Evolutionary conservation across 2,329 filamentous ascomycete species (phyloP), one percentile per base, ranked within the genome.

Genomic region (Diaporthe capsici): DNA sequence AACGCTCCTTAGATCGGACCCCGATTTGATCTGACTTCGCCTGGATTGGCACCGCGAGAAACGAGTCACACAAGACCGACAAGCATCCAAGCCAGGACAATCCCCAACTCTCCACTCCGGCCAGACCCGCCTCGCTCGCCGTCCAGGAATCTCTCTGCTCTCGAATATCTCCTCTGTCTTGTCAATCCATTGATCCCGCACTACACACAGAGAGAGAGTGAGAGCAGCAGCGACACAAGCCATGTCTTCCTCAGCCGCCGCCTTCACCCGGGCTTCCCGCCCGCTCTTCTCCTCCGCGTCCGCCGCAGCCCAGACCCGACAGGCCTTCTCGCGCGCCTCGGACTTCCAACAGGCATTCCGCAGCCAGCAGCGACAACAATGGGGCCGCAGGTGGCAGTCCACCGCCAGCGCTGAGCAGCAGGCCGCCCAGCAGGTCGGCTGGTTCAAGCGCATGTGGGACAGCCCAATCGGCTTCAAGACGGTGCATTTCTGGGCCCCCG

Each of bases 401-500:
- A 92, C 93, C 60, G 88, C 92, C 57, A 87, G 88, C 78, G 70
- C 55, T 31, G 71, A 67, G 71, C 75, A 74, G 65, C 53, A 57
- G 49, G 83, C 85, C 42, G 57, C 63, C 63, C 67, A 63, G 75
- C 81, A 86, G 79, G 80, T 84, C 78, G 86, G 87, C 82, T 92
- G 89, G 88, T 92, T 97, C 84, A 92, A 93, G 88, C 92, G 92
- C 85, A 91, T 97, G 89, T 95, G 93, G 93, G 92, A 95, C 85
- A 95, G 93, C 84, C 94, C 94, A 78, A 86, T 96, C 78, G 94
- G 94, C 71, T 80, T 96, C 80, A 95, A 95, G 93, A 99, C 97
- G 77, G 97, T 99, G 81, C 97, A 99, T 86, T 99, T 99, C 88
- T 99, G 97, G 95, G 96, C 96, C 60, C 96, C 96, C 75, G 93